Conservation (phyloP, 305 asterid species). For the Fraxinus ornus region DNA sequence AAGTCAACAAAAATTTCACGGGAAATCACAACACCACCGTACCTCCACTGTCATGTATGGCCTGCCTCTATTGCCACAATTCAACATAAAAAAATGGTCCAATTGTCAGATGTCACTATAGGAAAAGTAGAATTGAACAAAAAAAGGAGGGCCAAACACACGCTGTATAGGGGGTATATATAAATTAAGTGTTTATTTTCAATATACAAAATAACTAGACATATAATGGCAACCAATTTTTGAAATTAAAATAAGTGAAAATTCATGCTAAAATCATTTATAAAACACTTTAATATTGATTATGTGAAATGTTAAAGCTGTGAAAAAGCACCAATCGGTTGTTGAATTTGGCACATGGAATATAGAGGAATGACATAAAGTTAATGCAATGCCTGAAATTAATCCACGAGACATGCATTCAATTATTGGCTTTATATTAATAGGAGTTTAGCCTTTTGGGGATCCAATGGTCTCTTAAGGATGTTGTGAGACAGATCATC, state of each 20-base stretch:
- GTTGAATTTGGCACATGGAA: constrained; percentile 11
- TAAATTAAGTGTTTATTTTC: background rate
- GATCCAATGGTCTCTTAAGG: background rate
- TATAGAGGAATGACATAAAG: constrained; percentile 12
- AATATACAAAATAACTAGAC: background rate
- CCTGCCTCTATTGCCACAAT: no score
- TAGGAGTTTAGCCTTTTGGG: background rate
- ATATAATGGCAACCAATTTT: background rate
- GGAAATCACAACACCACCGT: no score
- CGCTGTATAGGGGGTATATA: background rate
- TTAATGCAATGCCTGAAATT: constrained; percentile 24
- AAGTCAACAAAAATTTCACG: no score
- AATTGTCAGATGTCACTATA: no score
- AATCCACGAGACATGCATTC: constrained; percentile 11
- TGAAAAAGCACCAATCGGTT: constrained; percentile 29
- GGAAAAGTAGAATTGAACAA: no score
- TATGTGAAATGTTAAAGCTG: constrained; percentile 18
- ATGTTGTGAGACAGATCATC: background rate
- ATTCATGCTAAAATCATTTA: no score
- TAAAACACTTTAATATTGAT: no score
- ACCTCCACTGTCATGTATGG: no score
- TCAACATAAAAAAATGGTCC: no score
- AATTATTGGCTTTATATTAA: constrained; percentile 4
- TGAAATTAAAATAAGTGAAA: no score
- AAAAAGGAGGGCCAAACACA: no score